Evolutionary conservation across 2,329 filamentous ascomycete genomes (phyloP), one percentile per base, ranked within the genome.

Genomic region (Hymenoscyphus linearis): DNA sequence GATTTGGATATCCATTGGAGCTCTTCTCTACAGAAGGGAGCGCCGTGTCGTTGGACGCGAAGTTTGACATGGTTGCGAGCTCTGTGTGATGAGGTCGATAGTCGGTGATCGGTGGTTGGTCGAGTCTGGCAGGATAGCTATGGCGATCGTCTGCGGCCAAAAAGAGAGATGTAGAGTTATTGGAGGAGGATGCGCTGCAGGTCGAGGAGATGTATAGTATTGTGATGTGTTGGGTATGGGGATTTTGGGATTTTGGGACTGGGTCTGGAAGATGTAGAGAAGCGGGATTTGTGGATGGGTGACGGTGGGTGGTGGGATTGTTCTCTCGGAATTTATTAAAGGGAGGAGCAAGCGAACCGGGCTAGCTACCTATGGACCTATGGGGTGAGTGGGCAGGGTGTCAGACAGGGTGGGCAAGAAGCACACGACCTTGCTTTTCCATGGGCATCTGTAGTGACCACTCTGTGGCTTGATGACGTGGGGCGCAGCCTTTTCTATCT

Each of bases 21-120:
- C 53, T 40, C n/a, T 59, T 65, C 65, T 70, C 68, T 62, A 68
- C 65, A 56, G 68, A 69, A 18, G 66, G 65, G 52, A 68, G 50
- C 37, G 62, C 58, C 12, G 56, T 64, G 58, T 68, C 67, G 60
- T 62, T 52, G 58, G 52, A 36, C 61, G 59, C 60, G 52, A 65
- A 58, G 55, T 66, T 64, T 44, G 68, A 69, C 68, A 70, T 70
- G 35, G 50, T 67, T 18, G 54, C 18, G 52, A 62, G 60, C 57
- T 63, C 44, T 31, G 31, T 31, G 57, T 35, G 54, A 63, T 57
- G 58, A 47, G 40, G 40, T 54, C 25, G 59, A 61, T 57, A 55
- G 52, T 18, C 14, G 52, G 54, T 36, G 16, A 59, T 58, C 57
- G 44, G 52, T 18, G 6, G 52, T 44, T 36, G 16, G 60, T 58